These are phyloP conservation scores for Helminthosporium solani DNA, from an alignment of 2,329 filamentous ascomycete genomes.

Conservation along the genomic window DNA sequence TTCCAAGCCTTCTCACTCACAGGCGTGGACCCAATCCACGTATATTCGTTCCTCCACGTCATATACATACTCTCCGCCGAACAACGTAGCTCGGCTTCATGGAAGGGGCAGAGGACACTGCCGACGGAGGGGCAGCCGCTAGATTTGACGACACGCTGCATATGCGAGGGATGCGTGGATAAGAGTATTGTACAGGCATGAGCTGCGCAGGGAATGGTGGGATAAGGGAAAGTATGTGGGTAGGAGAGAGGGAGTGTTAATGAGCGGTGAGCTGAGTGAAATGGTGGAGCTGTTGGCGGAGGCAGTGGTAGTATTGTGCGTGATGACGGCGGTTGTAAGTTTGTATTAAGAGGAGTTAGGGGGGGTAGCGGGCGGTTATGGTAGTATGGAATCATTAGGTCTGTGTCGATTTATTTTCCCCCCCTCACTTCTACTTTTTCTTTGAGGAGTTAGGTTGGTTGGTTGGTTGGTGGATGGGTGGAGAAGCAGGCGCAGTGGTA, in stretches of 20 bases:
- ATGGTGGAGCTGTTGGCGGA: background rate
- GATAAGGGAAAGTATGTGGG: background rate
- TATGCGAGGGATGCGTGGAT: background rate
- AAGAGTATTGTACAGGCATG: background rate
- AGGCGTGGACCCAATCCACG: background rate
- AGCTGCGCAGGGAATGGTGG: background rate
- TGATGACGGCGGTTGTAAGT: too few relatives aligned
- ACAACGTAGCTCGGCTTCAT: background rate
- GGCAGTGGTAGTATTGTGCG: background rate
- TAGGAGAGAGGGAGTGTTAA: background rate
- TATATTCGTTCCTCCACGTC: background rate
- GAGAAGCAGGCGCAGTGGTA: too few relatives aligned
- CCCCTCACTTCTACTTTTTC: too few relatives aligned
- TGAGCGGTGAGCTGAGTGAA: background rate
- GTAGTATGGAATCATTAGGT: too few relatives aligned
- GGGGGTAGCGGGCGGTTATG: too few relatives aligned
- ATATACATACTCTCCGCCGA: background rate
- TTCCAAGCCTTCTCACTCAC: background rate
- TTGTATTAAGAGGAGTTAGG: too few relatives aligned
- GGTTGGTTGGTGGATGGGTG: too few relatives aligned
- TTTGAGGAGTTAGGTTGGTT: too few relatives aligned
- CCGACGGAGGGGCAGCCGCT: background rate
- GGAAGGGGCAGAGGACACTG: background rate
- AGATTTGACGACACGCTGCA: background rate
- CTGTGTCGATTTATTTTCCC: too few relatives aligned